Evolutionary conservation across 2,329 filamentous ascomycete genomes (phyloP).

Genomic region (Fusarium torreyae): DNA sequence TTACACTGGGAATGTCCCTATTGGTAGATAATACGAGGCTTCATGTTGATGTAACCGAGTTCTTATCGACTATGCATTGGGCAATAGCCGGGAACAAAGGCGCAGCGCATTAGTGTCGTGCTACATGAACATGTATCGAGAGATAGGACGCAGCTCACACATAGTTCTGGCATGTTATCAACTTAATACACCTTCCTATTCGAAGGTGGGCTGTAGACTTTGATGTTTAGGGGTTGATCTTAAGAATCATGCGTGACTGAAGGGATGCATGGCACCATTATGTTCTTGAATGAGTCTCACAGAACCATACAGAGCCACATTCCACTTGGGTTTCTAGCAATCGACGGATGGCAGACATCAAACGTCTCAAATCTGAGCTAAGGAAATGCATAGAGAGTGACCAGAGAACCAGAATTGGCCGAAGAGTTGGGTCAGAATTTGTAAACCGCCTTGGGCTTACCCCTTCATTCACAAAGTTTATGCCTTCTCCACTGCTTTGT

Average conservation of each 20-base stretch:
- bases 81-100: constrained; percentile 10
- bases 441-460: not conserved
- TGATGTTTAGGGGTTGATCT: not conserved
- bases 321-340: too few species aligned
- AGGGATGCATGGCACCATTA: not conserved
- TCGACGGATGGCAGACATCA: too few species aligned
- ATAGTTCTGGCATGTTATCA: not conserved
- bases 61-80: not conserved
- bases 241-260: not conserved
- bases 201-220: not conserved
- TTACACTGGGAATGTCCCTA: not conserved
- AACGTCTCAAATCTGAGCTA: too few species aligned
- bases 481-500: constrained; percentile 18
- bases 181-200: not conserved
- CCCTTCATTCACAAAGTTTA: constrained; percentile 22
- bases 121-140: not conserved
- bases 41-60: constrained; percentile 11
- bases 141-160: constrained; percentile 4
- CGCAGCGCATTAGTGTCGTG: constrained; percentile 20
- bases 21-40: not conserved
- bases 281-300: too few species aligned
- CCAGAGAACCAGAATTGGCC: too few species aligned
- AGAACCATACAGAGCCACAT: too few species aligned
- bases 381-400: too few species aligned
- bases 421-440: not conserved